Percentiles rank a stretch among this genome's conserved stretches.
Evolutionary conservation across 2,329 filamentous ascomycete genomes (phyloP).

Genomic region (Decorospora gaudefroyi): DNA sequence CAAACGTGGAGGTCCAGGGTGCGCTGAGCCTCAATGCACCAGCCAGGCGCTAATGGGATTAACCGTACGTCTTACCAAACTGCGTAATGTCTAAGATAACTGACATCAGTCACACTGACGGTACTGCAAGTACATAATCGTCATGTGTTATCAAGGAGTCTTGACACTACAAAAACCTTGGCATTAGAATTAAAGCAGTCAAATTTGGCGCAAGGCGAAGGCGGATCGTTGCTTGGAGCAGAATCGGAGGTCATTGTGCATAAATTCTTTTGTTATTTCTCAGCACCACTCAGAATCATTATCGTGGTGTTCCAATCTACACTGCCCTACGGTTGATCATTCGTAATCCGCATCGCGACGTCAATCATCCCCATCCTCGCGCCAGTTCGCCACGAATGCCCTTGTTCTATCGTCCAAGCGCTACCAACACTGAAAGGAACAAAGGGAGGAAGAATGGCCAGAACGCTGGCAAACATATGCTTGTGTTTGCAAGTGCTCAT

Average conservation of each 20-base stretch:
- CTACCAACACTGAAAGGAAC: slow-evolving; percentile 38
- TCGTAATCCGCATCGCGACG: slow-evolving; percentile 36
- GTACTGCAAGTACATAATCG: too few relatives aligned
- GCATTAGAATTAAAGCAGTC: too few relatives aligned
- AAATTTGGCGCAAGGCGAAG: too few relatives aligned
- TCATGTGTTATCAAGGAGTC: too few relatives aligned
- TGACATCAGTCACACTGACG: too few relatives aligned
- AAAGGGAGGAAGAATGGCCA: slow-evolving; percentile 37
- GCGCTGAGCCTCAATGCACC: slow-evolving; percentile 34
- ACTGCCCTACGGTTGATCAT: slow-evolving; percentile 29
- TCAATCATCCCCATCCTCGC: slow-evolving; percentile 32
- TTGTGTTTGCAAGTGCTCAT: slow-evolving; percentile 36
- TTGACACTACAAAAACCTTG: too few relatives aligned
- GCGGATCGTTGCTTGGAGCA: too few relatives aligned
- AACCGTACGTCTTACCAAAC: slow-evolving; percentile 14
- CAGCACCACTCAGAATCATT: slow-evolving; percentile 41
- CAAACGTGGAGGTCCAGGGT: slow-evolving; percentile 40
- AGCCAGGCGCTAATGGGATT: slow-evolving; percentile 36
- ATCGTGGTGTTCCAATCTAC: slow-evolving; percentile 42
- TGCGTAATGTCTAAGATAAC: slow-evolving; percentile 9
- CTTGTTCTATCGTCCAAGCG: slow-evolving; percentile 41
- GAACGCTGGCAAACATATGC: slow-evolving; percentile 33
- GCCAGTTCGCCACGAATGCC: slow-evolving; percentile 29
- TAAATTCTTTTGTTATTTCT: slow-evolving; percentile 37
- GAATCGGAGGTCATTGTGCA: slow-evolving; percentile 4